These are phyloP conservation scores for Aspergillus haitiensis DNA, from an alignment of 495 filamentous ascomycete species.

Conservation along the genomic window DNA sequence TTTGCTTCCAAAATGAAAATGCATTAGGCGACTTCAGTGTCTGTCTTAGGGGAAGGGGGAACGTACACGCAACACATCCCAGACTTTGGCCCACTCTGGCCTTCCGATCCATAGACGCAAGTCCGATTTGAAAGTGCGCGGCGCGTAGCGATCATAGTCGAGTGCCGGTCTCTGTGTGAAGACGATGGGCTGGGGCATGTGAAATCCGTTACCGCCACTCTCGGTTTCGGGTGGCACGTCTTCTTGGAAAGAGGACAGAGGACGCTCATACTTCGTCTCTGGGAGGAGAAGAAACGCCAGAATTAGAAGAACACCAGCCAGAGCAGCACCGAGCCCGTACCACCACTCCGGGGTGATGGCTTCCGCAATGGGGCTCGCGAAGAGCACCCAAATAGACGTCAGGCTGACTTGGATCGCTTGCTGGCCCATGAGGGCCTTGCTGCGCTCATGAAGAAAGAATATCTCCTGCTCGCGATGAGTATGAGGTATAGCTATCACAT, in stretches of 20 bases:
- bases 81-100: slow-evolving; percentile 30
- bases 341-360: slow-evolving; percentile 39
- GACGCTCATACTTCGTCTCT: slow-evolving; percentile 59
- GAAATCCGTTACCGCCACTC: background rate
- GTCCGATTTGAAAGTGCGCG: slow-evolving; percentile 30
- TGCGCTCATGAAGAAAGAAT: slow-evolving; percentile 39
- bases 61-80: slow-evolving; percentile 27
- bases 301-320: slow-evolving; percentile 40
- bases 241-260: slow-evolving; percentile 27
- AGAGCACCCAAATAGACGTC: slow-evolving; percentile 32
- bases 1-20: slow-evolving; percentile 17
- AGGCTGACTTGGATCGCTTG: slow-evolving; percentile 33
- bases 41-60: background rate
- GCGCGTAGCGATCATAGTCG: slow-evolving; percentile 26
- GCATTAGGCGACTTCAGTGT: background rate
- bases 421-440: slow-evolving; percentile 36
- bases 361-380: slow-evolving; percentile 36
- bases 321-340: slow-evolving; percentile 36
- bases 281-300: slow-evolving; percentile 67
- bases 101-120: slow-evolving; percentile 32
- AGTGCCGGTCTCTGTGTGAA: slow-evolving; percentile 29
- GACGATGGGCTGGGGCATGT: background rate
- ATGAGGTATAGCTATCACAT: background rate
- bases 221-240: slow-evolving; percentile 5
- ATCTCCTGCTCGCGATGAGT: slow-evolving; percentile 28